phyloP scores from a whole-genome alignment of 768 basidiomycete species.

The Rhizopogon salebrosus region DNA sequence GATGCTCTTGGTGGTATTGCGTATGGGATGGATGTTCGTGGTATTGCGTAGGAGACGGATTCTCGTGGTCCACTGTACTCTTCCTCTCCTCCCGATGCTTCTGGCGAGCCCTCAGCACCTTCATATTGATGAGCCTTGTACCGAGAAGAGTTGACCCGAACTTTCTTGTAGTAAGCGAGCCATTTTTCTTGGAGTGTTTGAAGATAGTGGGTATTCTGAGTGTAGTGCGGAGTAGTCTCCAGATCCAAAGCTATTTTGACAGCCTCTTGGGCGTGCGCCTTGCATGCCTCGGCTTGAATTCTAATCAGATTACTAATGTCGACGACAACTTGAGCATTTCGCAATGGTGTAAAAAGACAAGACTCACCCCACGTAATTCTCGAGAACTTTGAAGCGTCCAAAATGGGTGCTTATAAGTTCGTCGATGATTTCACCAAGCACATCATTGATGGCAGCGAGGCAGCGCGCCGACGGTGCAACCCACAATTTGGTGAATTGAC shows the following conservation, averaged over 20 bases:
- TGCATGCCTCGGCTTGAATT: conserved; percentile 22
- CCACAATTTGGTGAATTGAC: conserved; percentile 27
- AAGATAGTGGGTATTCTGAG: conserved; percentile 20
- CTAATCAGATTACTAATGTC: conserved; percentile 22
- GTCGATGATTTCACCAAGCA: conserved; percentile 25
- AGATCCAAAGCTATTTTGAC: conserved; percentile 31
- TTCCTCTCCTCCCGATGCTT: no score
- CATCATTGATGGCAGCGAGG: conserved; percentile 26
- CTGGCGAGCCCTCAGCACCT: no score
- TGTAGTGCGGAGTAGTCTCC: conserved; percentile 36
- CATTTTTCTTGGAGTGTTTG: conserved; percentile 9
- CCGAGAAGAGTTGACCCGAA: neutral
- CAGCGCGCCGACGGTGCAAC: conserved; percentile 22
- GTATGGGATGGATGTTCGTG: no score
- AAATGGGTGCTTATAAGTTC: conserved; percentile 31
- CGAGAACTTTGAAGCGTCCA: conserved; percentile 33
- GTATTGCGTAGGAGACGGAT: no score
- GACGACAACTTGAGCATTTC: conserved; percentile 5
- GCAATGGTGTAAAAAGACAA: neutral
- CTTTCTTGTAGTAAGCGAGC: conserved; percentile 11
- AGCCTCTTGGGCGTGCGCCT: conserved; percentile 15
- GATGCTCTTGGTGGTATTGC: no score
- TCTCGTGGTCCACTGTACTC: no score
- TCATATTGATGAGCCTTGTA: conserved; percentile 3
- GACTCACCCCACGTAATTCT: conserved; percentile 31